These are phyloP conservation scores for Fraxinus ornus DNA, from an alignment of 305 asterid species.

Conservation along the genomic window DNA sequence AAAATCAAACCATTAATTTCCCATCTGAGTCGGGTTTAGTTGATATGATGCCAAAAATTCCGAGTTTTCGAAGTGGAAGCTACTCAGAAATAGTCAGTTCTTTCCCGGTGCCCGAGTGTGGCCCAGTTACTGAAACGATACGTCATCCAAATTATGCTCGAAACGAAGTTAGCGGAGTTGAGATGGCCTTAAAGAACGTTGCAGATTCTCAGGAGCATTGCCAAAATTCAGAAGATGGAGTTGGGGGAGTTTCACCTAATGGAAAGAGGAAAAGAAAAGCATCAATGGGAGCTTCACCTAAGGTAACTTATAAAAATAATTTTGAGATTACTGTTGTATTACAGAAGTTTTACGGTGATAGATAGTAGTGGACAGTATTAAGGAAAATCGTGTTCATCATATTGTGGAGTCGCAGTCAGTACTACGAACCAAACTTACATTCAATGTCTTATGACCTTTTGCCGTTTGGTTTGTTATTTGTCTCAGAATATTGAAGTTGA, in stretches of 20 bases:
- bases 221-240: constrained; percentile 44
- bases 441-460: neutral
- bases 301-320: constrained; percentile 25
- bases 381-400: neutral
- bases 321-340: neutral
- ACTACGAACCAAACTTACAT: neutral
- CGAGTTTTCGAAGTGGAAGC: constrained; percentile 60
- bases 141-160: constrained; percentile 34
- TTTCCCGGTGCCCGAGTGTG: constrained; percentile 41
- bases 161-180: constrained; percentile 20
- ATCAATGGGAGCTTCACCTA: constrained; percentile 30
- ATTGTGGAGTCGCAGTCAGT: neutral
- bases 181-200: constrained; percentile 2
- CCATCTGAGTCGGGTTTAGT: constrained; percentile 53
- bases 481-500: constrained; percentile 53
- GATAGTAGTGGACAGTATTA: neutral
- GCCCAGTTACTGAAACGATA: constrained; percentile 31
- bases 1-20: constrained; percentile 32
- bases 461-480: neutral
- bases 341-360: neutral
- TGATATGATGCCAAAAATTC: constrained; percentile 58
- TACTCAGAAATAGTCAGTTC: constrained; percentile 60
- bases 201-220: constrained; percentile 32
- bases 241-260: constrained; percentile 44
- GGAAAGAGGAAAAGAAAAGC: constrained; percentile 69